Evolutionary conservation across 1,139 yeast species (phyloP), one percentile per base, ranked within the genome.

Genomic region (Geotrichum restrictum): DNA sequence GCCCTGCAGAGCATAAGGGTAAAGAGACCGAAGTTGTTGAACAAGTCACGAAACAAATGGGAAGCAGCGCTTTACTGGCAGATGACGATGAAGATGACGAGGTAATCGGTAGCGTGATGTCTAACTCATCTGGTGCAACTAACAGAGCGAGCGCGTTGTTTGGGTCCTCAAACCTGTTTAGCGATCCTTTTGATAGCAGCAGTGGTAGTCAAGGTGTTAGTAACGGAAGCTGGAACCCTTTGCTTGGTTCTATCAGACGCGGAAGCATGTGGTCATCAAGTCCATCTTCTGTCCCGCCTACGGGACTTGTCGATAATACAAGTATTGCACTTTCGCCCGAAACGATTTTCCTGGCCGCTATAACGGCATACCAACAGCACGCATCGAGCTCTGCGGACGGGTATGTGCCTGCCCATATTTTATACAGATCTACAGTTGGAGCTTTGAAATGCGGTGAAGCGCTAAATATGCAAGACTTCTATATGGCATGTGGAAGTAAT

Each of bases 331-430:
- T 34, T 32, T 38, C 38, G n/a, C 40, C 41, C 22, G 52, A 16
- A 60, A 52, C 14, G 52, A 58, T 68, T 6, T 56, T 59, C 4
- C 51, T 53, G 7, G 59, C 68, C 2, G 70, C 70, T 1, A 53
- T 62, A 13, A 38, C 50, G 2, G 60, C 69, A 22, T 68, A 65
- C 54, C 57, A 58, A 18, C 57, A 54, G 2, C 29, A 24, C 14
- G 52, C 57, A 5, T 36, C 64, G 11, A 64, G 68, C 7, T 56
- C 61, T 56, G 56, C 62, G 3, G 71, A 69, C 46, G 71, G 72
- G 14, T 68, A 56, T 51, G 65, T 69, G 13, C 69, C 71, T 1
- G 63, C 66, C 2, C 72, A 68, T 45, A 62, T 63, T n/a, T 59
- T 69, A 21, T 68, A 60, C 55, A 67, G 66, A 31, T 57, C 66